A percentile compares a stretch with the other conserved stretches of the same genome.
Conservation (phyloP, 768 basidiomycete genomes). For the Termitomyces sp. region DNA sequence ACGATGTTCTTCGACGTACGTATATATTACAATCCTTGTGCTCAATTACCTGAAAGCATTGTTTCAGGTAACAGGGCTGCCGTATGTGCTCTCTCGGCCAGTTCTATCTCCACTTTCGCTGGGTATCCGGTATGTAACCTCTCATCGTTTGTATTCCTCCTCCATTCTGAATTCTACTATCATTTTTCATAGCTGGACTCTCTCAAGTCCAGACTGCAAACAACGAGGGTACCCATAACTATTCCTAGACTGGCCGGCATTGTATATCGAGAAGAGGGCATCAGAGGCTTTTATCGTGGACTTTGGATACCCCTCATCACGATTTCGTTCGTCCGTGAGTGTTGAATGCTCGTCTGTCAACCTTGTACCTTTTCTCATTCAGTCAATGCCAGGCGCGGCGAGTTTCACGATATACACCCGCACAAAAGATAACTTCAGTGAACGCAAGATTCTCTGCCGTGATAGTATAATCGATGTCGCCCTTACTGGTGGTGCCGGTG, state of each 20-base stretch:
- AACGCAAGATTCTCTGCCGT: slow-evolving; percentile 52
- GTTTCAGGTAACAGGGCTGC: slow-evolving; percentile 76
- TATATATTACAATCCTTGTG: slow-evolving; percentile 1
- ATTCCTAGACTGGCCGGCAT: slow-evolving; percentile 66
- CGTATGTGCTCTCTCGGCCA: slow-evolving; percentile 86
- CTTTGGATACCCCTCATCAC: slow-evolving; percentile 91
- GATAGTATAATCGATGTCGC: slow-evolving; percentile 65
- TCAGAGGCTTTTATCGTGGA: slow-evolving; percentile 86
- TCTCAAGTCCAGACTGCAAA: slow-evolving; percentile 90
- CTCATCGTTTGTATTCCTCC: background rate
- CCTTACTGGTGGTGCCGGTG: slow-evolving; percentile 74
- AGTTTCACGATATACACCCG: slow-evolving; percentile 88
- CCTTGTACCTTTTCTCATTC: slow-evolving; percentile 4
- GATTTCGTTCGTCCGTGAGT: slow-evolving; percentile 94
- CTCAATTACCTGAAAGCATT: slow-evolving; percentile 11
- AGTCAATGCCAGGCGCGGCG: slow-evolving; percentile 57
- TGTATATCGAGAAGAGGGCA: slow-evolving; percentile 81
- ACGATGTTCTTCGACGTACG: slow-evolving; percentile 67
- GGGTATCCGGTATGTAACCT: slow-evolving; percentile 70
- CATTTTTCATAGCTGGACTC: slow-evolving; percentile 66
- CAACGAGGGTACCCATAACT: slow-evolving; percentile 68
- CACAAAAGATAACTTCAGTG: slow-evolving; percentile 70
- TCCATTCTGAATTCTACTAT: background rate
- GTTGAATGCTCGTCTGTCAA: slow-evolving; percentile 1
- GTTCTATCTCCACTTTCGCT: slow-evolving; percentile 87